Base-by-base conservation (phyloP, 306 rosid genomes). In the Medicago lupulina region DNA sequence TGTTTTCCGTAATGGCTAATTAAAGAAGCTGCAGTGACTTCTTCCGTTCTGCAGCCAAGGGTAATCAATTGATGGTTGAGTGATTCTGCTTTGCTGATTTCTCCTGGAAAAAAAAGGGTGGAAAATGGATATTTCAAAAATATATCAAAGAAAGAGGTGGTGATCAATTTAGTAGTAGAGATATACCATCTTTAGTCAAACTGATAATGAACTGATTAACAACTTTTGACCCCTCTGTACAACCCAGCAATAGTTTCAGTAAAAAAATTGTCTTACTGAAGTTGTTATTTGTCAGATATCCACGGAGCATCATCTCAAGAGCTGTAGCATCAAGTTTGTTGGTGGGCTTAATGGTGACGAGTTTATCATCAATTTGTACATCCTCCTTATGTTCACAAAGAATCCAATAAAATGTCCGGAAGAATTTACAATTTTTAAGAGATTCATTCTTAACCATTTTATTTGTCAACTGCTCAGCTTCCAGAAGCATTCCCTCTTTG, bases 401-500 rank as follows among this genome's bases (percentile, higher is more conserved):
- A 64, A 82, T 44, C 83, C 87, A 72, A 73, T 81, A 88, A 62
- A 84, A 81, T 73, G 96, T 87, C 77, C 61, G 79, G 18, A 87
- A n/a, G 83, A 90, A 90, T 63, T 84, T 87, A 58, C 69, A 73
- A 68, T 78, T 74, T 76, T 70, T 76, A 51, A 81, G 75, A 12
- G 51, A 78, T 68, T 65, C 86, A 43, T 58, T 83, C 38, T 67
- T 82, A 60, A 85, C 76, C 86, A 89, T 79, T 70, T 80, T 83
- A 80, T 85, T 82, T 64, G 89, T 76, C 72, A 94, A 82, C 81
- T 78, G 81, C 71, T 87, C 81, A 36, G 89, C 90, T 72, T 94
- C 97, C 63, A 25, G 80, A 76, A 87, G 58, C 92, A 88, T 85
- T 82, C 96, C 95, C 82, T 83, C 90, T 83, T 86, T 92, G 83